phyloP scores from a whole-genome alignment of 2,329 filamentous ascomycete species.

The Tolypocladium tropicale region DNA sequence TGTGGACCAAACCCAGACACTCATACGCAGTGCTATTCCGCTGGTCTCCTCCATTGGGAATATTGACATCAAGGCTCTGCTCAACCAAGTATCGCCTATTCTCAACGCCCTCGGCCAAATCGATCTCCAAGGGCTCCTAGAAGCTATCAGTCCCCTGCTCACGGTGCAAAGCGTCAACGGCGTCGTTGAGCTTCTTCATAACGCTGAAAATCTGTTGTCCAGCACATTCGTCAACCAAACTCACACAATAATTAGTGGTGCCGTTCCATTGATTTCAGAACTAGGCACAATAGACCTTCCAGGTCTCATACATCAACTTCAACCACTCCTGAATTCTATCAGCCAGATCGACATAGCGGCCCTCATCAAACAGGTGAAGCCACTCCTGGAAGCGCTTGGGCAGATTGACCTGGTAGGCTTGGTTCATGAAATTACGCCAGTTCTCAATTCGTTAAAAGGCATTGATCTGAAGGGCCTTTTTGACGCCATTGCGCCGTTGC shows the following conservation, averaged over 20 bases:
- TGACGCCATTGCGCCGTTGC: neutral
- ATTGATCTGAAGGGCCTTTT: neutral
- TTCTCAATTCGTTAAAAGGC: neutral
- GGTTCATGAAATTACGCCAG: neutral
- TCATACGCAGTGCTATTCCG: neutral
- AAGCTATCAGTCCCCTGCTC: neutral
- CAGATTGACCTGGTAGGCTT: neutral
- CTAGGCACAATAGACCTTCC: neutral
- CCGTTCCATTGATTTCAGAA: neutral
- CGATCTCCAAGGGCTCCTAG: neutral
- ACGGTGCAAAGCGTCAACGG: neutral
- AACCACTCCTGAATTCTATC: neutral
- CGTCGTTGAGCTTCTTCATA: neutral
- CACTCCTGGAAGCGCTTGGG: neutral
- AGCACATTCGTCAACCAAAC: neutral
- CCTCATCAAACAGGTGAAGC: neutral
- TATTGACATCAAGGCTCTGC: neutral
- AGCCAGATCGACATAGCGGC: neutral
- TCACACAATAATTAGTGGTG: neutral
- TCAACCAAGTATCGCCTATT: neutral
- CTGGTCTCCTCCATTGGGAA: neutral
- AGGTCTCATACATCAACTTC: neutral
- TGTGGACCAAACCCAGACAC: neutral
- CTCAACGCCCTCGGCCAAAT: neutral
- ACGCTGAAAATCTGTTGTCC: neutral